phyloP scores from a whole-genome alignment of 2,329 filamentous ascomycete genomes.

The Dothistroma pini region DNA sequence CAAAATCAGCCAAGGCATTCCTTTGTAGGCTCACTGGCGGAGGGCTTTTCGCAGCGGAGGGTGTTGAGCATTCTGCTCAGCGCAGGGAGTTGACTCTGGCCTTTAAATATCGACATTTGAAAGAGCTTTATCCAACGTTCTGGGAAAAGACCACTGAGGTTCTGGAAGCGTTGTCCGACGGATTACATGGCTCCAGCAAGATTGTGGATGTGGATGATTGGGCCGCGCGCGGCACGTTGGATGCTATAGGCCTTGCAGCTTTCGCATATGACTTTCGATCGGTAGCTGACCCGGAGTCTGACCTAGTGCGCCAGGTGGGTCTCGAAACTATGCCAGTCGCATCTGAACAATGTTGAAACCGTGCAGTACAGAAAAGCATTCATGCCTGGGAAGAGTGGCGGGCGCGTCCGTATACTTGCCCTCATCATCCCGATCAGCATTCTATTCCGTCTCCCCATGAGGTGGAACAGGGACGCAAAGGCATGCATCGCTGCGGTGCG shows the following conservation, averaged over 20 bases:
- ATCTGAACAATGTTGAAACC: neutral
- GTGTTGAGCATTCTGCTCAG: conserved; percentile 73
- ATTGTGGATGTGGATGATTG: conserved; percentile 43
- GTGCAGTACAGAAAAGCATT: neutral
- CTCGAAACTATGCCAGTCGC: neutral
- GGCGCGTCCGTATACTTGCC: neutral
- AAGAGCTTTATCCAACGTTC: conserved; percentile 42
- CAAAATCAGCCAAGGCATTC: neutral
- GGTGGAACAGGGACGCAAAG: neutral
- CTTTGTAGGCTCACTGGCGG: conserved; percentile 44
- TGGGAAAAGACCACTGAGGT: conserved; percentile 28
- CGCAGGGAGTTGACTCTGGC: conserved; percentile 46
- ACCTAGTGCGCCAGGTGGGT: neutral
- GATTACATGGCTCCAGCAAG: neutral
- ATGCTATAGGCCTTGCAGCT: conserved; percentile 64
- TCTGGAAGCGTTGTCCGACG: conserved; percentile 22
- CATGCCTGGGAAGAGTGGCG: neutral
- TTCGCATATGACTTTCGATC: conserved; percentile 51
- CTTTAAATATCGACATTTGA: conserved; percentile 48
- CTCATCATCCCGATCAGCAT: neutral
- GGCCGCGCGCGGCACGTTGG: conserved; percentile 50
- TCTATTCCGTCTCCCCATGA: neutral
- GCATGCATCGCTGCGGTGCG: neutral
- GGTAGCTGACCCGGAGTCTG: neutral
- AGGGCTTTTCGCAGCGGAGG: conserved; percentile 75